Evolutionary conservation across 1,139 yeast species (phyloP).

Genomic region (Groenewaldozyma auringiensis): DNA sequence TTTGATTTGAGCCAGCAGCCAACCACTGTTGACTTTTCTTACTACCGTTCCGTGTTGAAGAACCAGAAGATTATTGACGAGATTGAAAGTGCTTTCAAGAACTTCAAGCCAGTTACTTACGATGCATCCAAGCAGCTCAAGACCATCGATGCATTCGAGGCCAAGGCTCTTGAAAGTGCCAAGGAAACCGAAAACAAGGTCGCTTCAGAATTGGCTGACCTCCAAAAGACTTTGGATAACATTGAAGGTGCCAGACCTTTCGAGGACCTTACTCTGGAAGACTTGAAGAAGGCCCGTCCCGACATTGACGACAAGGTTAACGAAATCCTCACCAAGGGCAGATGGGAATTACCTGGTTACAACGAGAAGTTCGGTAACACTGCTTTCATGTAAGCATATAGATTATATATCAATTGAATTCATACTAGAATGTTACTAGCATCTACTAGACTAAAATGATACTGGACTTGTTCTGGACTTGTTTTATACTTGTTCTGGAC

Average conservation of each 20-base stretch:
- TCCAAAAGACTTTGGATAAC: constrained; percentile 82
- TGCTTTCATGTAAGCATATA: constrained; percentile 69
- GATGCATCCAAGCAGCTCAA: constrained; percentile 86
- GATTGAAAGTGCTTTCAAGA: constrained; percentile 65
- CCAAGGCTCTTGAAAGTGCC: constrained; percentile 94
- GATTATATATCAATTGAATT: too few species aligned
- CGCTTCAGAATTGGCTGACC: constrained; percentile 73
- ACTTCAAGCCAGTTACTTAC: constrained; percentile 76
- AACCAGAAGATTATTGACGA: constrained; percentile 75
- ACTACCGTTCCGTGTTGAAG: constrained; percentile 74
- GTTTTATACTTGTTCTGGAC: too few species aligned
- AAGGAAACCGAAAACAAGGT: constrained; percentile 87
- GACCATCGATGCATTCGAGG: constrained; percentile 88
- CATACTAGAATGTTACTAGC: too few species aligned
- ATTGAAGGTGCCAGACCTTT: constrained; percentile 97
- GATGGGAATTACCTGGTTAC: constrained; percentile 98
- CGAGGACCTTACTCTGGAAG: constrained; percentile 93
- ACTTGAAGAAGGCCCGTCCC: constrained; percentile 90
- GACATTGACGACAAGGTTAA: constrained; percentile 94
- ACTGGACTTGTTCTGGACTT: too few species aligned
- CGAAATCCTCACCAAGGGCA: constrained; percentile 93
- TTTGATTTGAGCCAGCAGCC: constrained; percentile 63
- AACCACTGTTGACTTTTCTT: constrained; percentile 68
- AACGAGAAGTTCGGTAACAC: constrained; percentile 95
- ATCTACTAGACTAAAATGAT: too few species aligned